These are phyloP conservation scores for Starmera dryadoides DNA, from an alignment of 805 yeast genomes.

Conservation along the genomic window DNA sequence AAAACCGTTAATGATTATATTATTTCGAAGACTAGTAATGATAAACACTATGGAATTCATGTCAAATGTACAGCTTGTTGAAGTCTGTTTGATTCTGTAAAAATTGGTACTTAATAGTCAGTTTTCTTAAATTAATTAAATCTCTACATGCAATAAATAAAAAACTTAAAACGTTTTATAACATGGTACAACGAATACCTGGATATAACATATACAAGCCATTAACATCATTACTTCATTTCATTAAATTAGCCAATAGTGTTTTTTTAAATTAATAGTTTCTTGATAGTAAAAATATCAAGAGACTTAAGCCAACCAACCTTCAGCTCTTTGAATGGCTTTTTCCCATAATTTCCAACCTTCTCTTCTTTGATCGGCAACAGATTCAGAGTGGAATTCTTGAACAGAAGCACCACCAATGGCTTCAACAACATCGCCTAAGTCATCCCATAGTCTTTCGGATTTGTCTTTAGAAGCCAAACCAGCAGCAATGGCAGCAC, in stretches of 20 bases:
- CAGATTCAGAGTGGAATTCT: slow-evolving; percentile 33
- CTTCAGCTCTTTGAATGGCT: slow-evolving; percentile 73
- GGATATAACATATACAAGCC: background rate
- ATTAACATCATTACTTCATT: background rate
- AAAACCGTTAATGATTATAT: too few species aligned
- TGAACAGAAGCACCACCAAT: slow-evolving; percentile 28
- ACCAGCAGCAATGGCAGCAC: slow-evolving; percentile 96
- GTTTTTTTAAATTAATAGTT: too few species aligned
- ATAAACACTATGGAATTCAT: too few species aligned
- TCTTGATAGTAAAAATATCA: too few species aligned
- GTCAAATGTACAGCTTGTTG: too few species aligned
- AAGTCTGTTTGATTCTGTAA: too few species aligned
- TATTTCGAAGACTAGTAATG: too few species aligned
- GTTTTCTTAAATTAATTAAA: too few species aligned
- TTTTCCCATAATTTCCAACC: slow-evolving; percentile 77
- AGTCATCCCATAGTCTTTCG: slow-evolving; percentile 65
- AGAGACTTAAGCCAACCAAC: slow-evolving; percentile 58
- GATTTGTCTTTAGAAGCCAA: slow-evolving; percentile 41
- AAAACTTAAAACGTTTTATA: too few species aligned
- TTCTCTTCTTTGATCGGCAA: slow-evolving; percentile 51
- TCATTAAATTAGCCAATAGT: background rate
- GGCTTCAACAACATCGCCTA: slow-evolving; percentile 54
- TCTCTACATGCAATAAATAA: too few species aligned
- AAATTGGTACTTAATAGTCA: too few species aligned
- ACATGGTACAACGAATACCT: background rate